Base-by-base conservation (phyloP, 768 basidiomycete genomes). In the Trametopsis cervina region DNA sequence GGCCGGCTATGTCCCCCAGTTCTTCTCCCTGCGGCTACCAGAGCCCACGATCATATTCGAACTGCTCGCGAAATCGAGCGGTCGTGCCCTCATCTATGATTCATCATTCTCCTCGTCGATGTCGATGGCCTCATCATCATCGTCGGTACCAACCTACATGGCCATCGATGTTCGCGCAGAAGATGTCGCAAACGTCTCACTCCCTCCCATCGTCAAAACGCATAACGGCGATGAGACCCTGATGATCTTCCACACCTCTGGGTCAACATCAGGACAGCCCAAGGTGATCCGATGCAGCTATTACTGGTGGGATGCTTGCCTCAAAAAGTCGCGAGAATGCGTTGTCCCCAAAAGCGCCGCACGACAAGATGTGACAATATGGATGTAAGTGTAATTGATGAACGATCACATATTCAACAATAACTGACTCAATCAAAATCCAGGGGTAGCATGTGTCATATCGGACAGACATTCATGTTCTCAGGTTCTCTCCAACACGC, bases 371-470 rank as follows among this genome's bases (percentile, higher is more conserved):
- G 81, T 89, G 51, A 76, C 77, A 13, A 72, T 76, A 18, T 85
- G 77, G 77, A 84, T 88, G 85, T 86, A 57, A 69, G 82, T 72
- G 49, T 44, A 3, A 10, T 41, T 56, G n/a, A n/a, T n/a, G n/a
- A n/a, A n/a, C n/a, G n/a, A n/a, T n/a, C 50, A 50, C 35, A 42
- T 49, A 50, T 11, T 47, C 27, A 33, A 40, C 39, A 40, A 39
- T 55, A 52, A 7, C 15, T 15, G 15, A 33, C 29, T 33, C 29
- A 33, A 33, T 33, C 29, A 33, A 33, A 33, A 47, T 56, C 46
- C 68, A 87, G 85, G 75, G 85, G 87, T 47, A 85, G 83, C 72
- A 81, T 89, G 81, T 87, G 83, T 61, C 87, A 88, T 63, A 87
- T 88, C 49, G 87, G 67, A 22, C 84, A 88, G 62, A 76, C 75